These are phyloP conservation scores for Crassisporium funariophilum DNA, from an alignment of 768 basidiomycete species.

Conservation along the genomic window DNA sequence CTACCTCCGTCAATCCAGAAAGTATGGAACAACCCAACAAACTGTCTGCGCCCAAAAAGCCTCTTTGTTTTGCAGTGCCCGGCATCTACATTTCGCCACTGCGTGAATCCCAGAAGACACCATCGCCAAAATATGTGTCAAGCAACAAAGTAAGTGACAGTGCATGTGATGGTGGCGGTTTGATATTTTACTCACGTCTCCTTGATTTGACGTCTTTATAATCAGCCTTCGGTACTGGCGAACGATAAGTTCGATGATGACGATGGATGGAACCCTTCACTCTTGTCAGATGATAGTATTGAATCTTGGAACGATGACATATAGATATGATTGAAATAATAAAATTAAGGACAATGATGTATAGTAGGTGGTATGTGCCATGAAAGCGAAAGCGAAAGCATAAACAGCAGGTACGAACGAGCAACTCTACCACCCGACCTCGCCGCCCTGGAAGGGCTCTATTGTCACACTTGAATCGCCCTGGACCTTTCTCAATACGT, in stretches of 20 bases:
- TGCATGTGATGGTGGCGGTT: too few species aligned
- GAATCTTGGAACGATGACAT: conserved; percentile 36
- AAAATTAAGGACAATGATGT: too few species aligned
- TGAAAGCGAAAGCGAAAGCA: conserved; percentile 11
- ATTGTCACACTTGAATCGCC: conserved; percentile 63
- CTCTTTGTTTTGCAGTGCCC: conserved; percentile 37
- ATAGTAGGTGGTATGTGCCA: too few species aligned
- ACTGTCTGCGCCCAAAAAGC: neutral
- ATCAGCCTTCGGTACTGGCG: neutral
- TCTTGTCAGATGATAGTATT: conserved; percentile 38
- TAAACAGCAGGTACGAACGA: conserved; percentile 4
- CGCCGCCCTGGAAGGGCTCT: conserved; percentile 59
- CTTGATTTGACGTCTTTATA: too few species aligned
- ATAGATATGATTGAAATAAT: conserved; percentile 1
- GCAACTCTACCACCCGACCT: conserved; percentile 66
- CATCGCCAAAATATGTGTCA: too few species aligned
- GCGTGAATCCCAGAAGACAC: conserved; percentile 12
- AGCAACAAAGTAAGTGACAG: too few species aligned
- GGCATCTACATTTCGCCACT: conserved; percentile 41
- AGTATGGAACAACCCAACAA: neutral
- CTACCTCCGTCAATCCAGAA: neutral
- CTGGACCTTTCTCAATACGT: conserved; percentile 64
- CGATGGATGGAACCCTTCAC: conserved; percentile 12
- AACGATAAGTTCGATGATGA: neutral
- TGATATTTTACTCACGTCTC: too few species aligned